Conservation (phyloP, 2,329 filamentous ascomycete genomes). For the Ophiobolus disseminans region DNA sequence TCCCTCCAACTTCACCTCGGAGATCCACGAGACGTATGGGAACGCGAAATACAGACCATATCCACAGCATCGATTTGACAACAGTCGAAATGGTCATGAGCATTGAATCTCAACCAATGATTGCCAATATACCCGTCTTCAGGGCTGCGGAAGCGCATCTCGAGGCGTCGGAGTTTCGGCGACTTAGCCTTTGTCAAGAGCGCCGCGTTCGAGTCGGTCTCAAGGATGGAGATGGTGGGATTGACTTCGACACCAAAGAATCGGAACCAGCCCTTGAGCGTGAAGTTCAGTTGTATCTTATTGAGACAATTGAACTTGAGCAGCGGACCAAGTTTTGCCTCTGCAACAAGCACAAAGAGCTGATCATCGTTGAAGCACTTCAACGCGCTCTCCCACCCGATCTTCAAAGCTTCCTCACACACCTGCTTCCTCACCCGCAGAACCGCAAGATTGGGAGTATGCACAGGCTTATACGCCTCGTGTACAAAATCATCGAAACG, state of each 20-base stretch:
- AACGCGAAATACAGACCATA: too few species aligned
- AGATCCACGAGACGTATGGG: too few species aligned
- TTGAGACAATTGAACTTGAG: conserved; percentile 3
- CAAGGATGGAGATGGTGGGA: background rate
- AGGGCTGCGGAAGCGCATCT: background rate
- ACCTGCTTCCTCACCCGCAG: background rate
- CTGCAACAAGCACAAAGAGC: background rate
- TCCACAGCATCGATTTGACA: too few species aligned
- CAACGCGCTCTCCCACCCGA: conserved; percentile 1
- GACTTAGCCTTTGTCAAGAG: background rate
- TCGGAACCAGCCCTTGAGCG: conserved; percentile 1
- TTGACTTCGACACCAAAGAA: conserved; percentile 6
- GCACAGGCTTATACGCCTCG: too few species aligned
- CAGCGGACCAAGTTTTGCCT: background rate
- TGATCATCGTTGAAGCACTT: conserved; percentile 6
- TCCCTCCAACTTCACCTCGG: too few species aligned
- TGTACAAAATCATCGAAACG: too few species aligned
- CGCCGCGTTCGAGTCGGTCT: background rate
- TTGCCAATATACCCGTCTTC: background rate
- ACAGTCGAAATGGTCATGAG: too few species aligned
- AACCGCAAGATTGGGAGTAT: background rate
- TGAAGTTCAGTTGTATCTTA: conserved; percentile 5
- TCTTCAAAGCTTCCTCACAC: background rate
- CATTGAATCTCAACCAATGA: too few species aligned
- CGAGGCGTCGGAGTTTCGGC: background rate